Conservation (phyloP, 2,329 filamentous ascomycete genomes). For the Talaromyces sp. region DNA sequence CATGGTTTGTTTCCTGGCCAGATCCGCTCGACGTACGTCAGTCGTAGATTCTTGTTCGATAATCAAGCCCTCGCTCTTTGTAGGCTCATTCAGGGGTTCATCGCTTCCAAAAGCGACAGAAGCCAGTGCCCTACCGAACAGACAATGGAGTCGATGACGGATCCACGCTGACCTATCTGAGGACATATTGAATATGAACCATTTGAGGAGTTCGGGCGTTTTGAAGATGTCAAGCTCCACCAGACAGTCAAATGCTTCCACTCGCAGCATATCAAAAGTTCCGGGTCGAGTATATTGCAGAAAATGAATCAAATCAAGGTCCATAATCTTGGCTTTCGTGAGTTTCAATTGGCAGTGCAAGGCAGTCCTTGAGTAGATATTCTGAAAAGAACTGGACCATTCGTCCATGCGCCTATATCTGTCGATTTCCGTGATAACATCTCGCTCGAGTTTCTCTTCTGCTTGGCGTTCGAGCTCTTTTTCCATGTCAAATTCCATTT, state of each 20-base stretch:
- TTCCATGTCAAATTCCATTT: conserved; percentile 46
- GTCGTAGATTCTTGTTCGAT: conserved; percentile 55
- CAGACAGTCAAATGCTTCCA: conserved; percentile 58
- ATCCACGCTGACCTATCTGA: conserved; percentile 58
- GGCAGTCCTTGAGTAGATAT: conserved; percentile 60
- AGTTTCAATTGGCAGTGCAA: conserved; percentile 58
- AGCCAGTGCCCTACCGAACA: conserved; percentile 56
- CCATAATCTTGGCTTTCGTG: conserved; percentile 52
- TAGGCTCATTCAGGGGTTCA: conserved; percentile 30
- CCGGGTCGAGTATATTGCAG: conserved; percentile 59
- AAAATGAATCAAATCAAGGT: conserved; percentile 55
- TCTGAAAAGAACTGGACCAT: conserved; percentile 64
- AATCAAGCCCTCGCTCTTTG: conserved; percentile 46
- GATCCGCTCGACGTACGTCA: conserved; percentile 51
- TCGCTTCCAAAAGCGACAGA: conserved; percentile 57
- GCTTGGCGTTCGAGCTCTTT: conserved; percentile 49
- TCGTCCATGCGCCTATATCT: conserved; percentile 63
- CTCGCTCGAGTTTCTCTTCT: conserved; percentile 54
- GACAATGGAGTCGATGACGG: conserved; percentile 49
- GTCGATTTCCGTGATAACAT: conserved; percentile 60
- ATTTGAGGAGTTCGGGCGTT: conserved; percentile 51
- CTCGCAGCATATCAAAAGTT: conserved; percentile 58
- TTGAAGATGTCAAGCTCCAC: conserved; percentile 54
- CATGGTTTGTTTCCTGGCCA: conserved; percentile 55
- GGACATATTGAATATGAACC: conserved; percentile 55